Conservation (phyloP, 331 rosid species). For the Rosa hybrid region DNA sequence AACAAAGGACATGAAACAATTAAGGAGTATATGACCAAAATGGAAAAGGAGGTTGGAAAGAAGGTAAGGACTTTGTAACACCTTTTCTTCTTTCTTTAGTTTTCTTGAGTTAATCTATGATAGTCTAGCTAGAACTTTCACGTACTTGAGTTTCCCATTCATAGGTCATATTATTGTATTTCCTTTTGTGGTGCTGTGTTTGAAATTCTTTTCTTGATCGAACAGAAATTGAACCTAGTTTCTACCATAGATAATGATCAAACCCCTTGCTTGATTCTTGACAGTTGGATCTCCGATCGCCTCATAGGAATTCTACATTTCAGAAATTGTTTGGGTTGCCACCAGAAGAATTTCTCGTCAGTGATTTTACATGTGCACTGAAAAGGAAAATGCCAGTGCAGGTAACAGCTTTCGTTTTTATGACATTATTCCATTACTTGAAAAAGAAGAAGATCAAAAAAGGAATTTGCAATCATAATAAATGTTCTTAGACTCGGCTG, state of each 20-base stretch:
- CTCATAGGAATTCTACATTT: slow-evolving; percentile 82
- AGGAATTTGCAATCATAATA: not conserved
- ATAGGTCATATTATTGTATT: not conserved
- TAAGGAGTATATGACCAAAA: slow-evolving; percentile 79
- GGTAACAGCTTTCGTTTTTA: slow-evolving; percentile 37
- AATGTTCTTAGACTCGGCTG: not conserved
- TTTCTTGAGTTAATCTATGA: not conserved
- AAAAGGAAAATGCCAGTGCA: slow-evolving; percentile 77
- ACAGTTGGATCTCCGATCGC: slow-evolving; percentile 79
- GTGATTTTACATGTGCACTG: slow-evolving; percentile 73
- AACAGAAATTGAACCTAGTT: not conserved
- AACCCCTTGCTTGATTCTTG: slow-evolving; percentile 29
- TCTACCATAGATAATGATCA: slow-evolving; percentile 18
- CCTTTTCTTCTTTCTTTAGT: slow-evolving; percentile 16
- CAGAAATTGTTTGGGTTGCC: slow-evolving; percentile 87
- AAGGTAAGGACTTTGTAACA: slow-evolving; percentile 48
- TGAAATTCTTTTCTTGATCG: not conserved
- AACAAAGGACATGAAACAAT: slow-evolving; percentile 73
- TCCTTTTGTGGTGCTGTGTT: slow-evolving; percentile 1
- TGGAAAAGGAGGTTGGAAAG: slow-evolving; percentile 95
- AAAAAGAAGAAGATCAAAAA: not conserved
- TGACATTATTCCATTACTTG: not conserved
- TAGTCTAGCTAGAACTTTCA: not conserved
- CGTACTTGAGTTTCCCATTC: not conserved
- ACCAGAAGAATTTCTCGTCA: slow-evolving; percentile 86